phyloP scores from a whole-genome alignment of 352 stramenopile genomes.

The Phytophthora pinifolia region DNA sequence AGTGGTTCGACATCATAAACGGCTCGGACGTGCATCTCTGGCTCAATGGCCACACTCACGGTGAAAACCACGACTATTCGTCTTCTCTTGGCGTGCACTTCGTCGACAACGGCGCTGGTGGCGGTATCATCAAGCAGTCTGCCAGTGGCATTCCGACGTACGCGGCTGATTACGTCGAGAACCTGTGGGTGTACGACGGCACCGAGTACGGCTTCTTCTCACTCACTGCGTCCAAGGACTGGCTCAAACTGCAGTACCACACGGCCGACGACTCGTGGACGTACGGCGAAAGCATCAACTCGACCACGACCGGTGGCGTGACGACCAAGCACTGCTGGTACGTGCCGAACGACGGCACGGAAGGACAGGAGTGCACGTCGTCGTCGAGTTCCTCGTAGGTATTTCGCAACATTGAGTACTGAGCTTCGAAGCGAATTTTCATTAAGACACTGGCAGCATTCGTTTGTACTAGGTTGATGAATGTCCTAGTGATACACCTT shows the following conservation, averaged over 20 bases:
- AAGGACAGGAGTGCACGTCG: conserved; percentile 33
- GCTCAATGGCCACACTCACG: conserved; percentile 59
- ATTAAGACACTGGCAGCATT: neutral
- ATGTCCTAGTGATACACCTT: neutral
- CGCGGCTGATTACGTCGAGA: conserved; percentile 47
- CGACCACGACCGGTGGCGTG: conserved; percentile 45
- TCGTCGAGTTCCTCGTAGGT: conserved; percentile 23
- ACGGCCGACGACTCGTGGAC: conserved; percentile 57
- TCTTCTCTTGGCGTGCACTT: conserved; percentile 64
- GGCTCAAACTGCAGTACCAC: conserved; percentile 69
- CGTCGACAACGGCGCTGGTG: conserved; percentile 70
- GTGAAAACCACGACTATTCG: conserved; percentile 66
- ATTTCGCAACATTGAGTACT: conserved; percentile 10
- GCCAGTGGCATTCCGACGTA: conserved; percentile 62
- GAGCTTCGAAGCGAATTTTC: neutral
- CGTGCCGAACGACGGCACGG: conserved; percentile 45
- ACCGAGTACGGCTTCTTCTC: conserved; percentile 72
- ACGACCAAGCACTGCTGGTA: conserved; percentile 71
- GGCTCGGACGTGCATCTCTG: conserved; percentile 37
- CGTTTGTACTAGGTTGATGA: too few relatives aligned
- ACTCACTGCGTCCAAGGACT: conserved; percentile 50
- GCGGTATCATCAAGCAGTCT: conserved; percentile 72
- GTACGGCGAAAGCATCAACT: conserved; percentile 51
- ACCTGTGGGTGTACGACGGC: conserved; percentile 57
- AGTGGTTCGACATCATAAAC: conserved; percentile 57